A percentile compares a stretch with the other conserved stretches of the same genome.
Evolutionary conservation across 2,329 filamentous ascomycete species (phyloP).

Genomic region (Fusarium humuli): DNA sequence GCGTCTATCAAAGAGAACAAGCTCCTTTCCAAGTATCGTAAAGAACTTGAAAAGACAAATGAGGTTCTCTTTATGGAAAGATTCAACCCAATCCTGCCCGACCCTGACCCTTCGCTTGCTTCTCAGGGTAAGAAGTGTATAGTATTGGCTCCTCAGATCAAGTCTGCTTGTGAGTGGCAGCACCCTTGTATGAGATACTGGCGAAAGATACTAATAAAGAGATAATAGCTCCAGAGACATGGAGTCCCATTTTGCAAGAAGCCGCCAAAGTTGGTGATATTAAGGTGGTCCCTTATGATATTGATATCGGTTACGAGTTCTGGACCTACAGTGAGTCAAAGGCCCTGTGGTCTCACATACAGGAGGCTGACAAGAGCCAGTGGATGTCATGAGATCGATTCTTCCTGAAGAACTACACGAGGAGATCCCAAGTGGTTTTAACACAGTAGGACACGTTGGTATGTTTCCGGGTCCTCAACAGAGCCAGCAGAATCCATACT

Average conservation of each 20-base stretch:
- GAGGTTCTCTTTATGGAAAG: constrained; percentile 75
- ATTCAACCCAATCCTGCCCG: constrained; percentile 70
- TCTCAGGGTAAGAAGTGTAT: constrained; percentile 70
- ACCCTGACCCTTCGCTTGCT: constrained; percentile 68
- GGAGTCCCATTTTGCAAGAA: constrained; percentile 76
- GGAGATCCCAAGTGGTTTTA: constrained; percentile 88
- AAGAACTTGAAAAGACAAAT: constrained; percentile 70
- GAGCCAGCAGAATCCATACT: background rate
- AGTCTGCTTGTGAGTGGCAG: constrained; percentile 59
- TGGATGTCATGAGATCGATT: constrained; percentile 84
- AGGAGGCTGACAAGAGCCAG: constrained; percentile 54
- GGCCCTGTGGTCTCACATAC: background rate
- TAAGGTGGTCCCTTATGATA: constrained; percentile 77
- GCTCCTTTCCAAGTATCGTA: constrained; percentile 78
- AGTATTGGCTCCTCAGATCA: constrained; percentile 68
- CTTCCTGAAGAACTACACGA: constrained; percentile 83
- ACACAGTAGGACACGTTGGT: constrained; percentile 88
- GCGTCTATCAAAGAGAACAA: constrained; percentile 81
- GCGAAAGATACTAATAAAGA: constrained; percentile 6
- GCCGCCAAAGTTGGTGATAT: constrained; percentile 77
- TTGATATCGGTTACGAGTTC: constrained; percentile 84
- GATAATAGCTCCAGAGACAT: constrained; percentile 70
- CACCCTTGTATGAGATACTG: background rate
- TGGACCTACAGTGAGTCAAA: constrained; percentile 79
- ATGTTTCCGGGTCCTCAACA: constrained; percentile 47